Evolutionary conservation across 108 stramenopile species (phyloP).

Genomic region (Asterionellopsis glacialis): DNA sequence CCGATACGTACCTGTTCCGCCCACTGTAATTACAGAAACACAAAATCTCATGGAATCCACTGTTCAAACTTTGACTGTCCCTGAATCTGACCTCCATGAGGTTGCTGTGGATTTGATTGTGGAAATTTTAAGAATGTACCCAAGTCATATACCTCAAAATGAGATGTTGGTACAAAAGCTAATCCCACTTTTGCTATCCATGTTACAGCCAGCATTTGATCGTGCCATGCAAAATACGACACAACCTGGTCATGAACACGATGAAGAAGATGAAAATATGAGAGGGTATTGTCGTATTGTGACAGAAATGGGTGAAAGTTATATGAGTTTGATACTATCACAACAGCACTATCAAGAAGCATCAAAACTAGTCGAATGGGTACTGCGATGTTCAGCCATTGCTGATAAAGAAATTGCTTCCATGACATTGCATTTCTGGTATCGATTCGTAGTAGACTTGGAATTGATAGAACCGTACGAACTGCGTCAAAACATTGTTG

Average conservation of each 20-base stretch:
- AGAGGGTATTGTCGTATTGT: conserved; percentile 86
- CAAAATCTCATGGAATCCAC: conserved; percentile 1
- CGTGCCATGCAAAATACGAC: conserved; percentile 14
- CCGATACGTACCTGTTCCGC: conserved; percentile 64
- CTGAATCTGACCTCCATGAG: conserved; percentile 45
- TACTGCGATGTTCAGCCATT: conserved; percentile 59
- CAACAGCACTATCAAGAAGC: conserved; percentile 26
- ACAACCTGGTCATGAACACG: conserved; percentile 23
- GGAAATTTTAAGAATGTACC: conserved; percentile 78
- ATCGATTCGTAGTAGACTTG: conserved; percentile 76
- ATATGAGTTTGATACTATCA: conserved; percentile 74
- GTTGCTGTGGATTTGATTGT: conserved; percentile 83
- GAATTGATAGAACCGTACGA: conserved; percentile 76
- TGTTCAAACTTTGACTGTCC: conserved; percentile 18
- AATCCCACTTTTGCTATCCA: conserved; percentile 63
- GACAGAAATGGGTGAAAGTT: conserved; percentile 95
- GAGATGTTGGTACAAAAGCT: conserved; percentile 57
- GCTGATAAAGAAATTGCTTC: conserved; percentile 73
- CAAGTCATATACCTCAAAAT: conserved; percentile 43
- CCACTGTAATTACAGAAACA: conserved; percentile 31
- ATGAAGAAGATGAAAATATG: conserved; percentile 78
- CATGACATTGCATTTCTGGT: conserved; percentile 92
- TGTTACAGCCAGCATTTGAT: conserved; percentile 29
- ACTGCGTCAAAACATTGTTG: conserved; percentile 72
- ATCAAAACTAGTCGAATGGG: conserved; percentile 29